Base-by-base conservation (phyloP, 2,329 filamentous ascomycete species). In the Neurospora crassa region DNA sequence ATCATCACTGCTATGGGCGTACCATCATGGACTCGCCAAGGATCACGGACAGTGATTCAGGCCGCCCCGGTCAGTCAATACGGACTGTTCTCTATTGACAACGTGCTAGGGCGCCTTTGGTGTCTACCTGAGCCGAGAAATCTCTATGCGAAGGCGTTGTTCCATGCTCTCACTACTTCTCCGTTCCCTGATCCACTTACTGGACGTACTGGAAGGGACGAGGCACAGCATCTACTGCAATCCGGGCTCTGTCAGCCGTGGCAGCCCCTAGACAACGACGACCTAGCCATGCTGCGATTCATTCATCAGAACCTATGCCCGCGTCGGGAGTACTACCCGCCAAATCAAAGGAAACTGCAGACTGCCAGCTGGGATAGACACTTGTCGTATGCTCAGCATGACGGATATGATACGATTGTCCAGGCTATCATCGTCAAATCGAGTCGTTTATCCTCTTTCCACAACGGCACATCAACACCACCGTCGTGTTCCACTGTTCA, bases 141-240 rank as follows among this genome's bases (percentile, higher is more conserved):
- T 34, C 53, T 88, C 0, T 89, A 89, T 70, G 80, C 80, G 1
- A 90, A 89, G 74, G 88, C 88, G 0, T 78, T 84, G 4, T 77
- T 89, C 0, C 90, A 92, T 75, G 90, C 89, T 0, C 78, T 84
- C 5, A 92, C 90, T 0, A 89, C 89, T 0, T 87, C 85, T 41
- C 75, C 84, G 0, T 43, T 91, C 0, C 84, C 87, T 0, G 90
- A 92, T 75, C 78, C 81, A 0, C 80, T 92, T 0, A 91, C 89
- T 0, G 79, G 83, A 0, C 81, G 84, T 0, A 91, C 88, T 0
- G 90, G 90, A 0, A 85, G 83, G 0, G 89, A 92, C 75, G 88
- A 91, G 77, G 84, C 88, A 0, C 72, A 89, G 0, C 78, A 82
- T 1, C 83, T 81, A 40, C 78, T 91, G 0, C 75, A 78, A 2